These are phyloP conservation scores for Catenaria anguillulae DNA, from an alignment of 371 early-diverging fungal genomes.

Conservation along the genomic window DNA sequence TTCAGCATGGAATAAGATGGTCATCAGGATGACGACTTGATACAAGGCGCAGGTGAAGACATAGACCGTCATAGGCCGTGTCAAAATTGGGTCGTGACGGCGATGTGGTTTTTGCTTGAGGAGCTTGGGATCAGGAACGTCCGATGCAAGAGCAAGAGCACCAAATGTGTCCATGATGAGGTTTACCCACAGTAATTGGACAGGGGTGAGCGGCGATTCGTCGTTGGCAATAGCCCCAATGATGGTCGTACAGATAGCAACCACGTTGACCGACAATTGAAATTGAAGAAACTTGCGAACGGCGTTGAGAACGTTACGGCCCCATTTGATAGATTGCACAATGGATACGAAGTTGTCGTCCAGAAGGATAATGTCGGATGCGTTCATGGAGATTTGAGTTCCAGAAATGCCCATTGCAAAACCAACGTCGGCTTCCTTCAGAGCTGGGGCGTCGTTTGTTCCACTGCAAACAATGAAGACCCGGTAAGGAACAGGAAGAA, in stretches of 20 bases:
- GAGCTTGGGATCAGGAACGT: conserved; percentile 48
- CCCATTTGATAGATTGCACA: conserved; percentile 60
- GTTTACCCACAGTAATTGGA: conserved; percentile 60
- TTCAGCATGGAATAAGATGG: too few relatives aligned
- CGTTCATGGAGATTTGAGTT: conserved; percentile 69
- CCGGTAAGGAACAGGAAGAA: too few relatives aligned
- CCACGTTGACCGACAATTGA: conserved; percentile 61
- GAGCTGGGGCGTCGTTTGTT: conserved; percentile 53
- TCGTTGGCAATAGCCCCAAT: conserved; percentile 40
- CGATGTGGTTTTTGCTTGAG: conserved; percentile 43
- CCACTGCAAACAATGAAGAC: too few relatives aligned
- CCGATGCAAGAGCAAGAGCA: conserved; percentile 59
- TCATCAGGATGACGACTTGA: conserved; percentile 39
- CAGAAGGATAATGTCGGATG: conserved; percentile 59
- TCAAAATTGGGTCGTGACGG: conserved; percentile 44
- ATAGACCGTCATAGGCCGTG: conserved; percentile 54
- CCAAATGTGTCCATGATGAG: conserved; percentile 64
- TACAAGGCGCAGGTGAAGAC: conserved; percentile 45
- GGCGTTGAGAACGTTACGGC: conserved; percentile 59
- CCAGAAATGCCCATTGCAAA: conserved; percentile 70
- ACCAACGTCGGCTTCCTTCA: conserved; percentile 65
- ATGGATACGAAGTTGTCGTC: conserved; percentile 67
- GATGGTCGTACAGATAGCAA: conserved; percentile 49
- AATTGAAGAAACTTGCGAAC: conserved; percentile 67
- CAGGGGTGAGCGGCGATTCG: conserved; percentile 43